phyloP scores from a whole-genome alignment of 2,329 filamentous ascomycete species.

The Davidsoniella virescens region DNA sequence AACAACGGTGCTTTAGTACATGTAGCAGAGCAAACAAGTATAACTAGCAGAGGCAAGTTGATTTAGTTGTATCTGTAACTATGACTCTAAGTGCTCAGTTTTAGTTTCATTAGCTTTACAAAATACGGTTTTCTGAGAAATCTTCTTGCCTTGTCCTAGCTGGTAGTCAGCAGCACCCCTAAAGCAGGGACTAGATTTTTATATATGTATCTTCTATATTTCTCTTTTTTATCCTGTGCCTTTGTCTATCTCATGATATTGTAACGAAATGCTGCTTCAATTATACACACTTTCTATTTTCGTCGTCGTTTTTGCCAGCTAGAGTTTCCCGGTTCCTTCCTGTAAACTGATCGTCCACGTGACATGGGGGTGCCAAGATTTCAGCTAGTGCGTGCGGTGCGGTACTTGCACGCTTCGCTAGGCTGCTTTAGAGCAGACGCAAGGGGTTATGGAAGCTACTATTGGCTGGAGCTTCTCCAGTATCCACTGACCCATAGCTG shows the following conservation, averaged over 20 bases:
- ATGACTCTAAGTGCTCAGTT: background rate
- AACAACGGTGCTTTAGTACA: background rate
- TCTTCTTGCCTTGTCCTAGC: too few relatives aligned
- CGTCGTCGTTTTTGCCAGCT: background rate
- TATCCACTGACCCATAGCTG: background rate
- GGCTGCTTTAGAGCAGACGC: background rate
- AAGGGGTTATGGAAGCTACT: background rate
- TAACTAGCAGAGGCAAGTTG: background rate
- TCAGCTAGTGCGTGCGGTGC: background rate
- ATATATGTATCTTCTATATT: too few relatives aligned
- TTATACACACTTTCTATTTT: background rate
- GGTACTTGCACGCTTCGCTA: conserved; percentile 10
- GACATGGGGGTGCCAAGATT: background rate
- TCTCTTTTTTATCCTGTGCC: too few relatives aligned
- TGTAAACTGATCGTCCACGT: background rate
- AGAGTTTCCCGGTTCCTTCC: background rate
- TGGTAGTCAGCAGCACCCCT: too few relatives aligned
- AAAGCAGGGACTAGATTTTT: too few relatives aligned
- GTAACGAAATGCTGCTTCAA: background rate
- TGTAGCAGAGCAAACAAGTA: background rate
- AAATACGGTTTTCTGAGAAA: too few relatives aligned
- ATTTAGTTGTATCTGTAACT: background rate
- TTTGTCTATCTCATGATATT: too few relatives aligned
- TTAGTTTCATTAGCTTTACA: background rate
- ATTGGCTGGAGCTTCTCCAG: background rate